Evolutionary conservation across 2,329 filamentous ascomycete species (phyloP).

Genomic region (Cladophialophora psammophila): DNA sequence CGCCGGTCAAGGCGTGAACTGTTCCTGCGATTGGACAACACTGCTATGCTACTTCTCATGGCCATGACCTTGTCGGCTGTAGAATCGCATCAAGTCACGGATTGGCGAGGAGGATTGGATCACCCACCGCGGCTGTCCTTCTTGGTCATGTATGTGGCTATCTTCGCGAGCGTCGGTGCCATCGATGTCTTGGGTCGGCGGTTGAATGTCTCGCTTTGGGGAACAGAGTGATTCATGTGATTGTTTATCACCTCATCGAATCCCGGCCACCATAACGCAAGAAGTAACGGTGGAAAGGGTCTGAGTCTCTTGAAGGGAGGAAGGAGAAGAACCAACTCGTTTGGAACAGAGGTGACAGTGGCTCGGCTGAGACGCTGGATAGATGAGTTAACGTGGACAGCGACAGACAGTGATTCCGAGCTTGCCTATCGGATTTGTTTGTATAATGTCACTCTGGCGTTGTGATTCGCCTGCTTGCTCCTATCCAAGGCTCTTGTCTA

Average conservation of each 20-base stretch:
- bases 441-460: background rate
- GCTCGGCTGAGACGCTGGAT: background rate
- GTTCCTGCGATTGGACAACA: background rate
- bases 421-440: background rate
- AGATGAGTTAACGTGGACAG: background rate
- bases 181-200: background rate
- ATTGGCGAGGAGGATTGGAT: background rate
- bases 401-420: background rate
- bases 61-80: background rate
- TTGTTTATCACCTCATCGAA: background rate
- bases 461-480: background rate
- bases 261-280: background rate
- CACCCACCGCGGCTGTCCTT: background rate
- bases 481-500: background rate
- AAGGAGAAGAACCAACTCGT: background rate
- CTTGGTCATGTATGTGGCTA: background rate
- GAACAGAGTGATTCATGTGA: background rate
- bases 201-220: background rate
- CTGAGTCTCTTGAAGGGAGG: too few relatives aligned
- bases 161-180: background rate
- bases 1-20: background rate
- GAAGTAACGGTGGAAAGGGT: too few relatives aligned
- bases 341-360: background rate
- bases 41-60: background rate
- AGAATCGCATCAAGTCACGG: background rate